A percentile compares a stretch with the other conserved stretches of the same genome.
Conservation (phyloP, 2,329 filamentous ascomycete species). For the Hypoxylon sp. region DNA sequence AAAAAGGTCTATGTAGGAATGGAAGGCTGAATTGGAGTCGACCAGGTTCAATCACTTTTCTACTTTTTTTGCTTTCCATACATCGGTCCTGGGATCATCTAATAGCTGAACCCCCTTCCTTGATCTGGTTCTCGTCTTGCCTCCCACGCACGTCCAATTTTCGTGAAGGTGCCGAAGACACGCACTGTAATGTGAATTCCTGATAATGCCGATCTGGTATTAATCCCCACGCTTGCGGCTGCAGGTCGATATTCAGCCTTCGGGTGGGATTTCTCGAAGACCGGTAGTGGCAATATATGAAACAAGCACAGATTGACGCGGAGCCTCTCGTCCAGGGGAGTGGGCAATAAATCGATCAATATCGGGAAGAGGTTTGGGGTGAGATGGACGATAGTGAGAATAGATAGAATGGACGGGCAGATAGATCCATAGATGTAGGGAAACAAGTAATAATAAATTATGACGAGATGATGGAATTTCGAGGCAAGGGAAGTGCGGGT, state of each 20-base stretch:
- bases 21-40: constrained; percentile 14
- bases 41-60: constrained; percentile 18
- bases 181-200: constrained; percentile 29
- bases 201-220: constrained; percentile 39
- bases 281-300: constrained; percentile 42
- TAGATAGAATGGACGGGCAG: constrained; percentile 28
- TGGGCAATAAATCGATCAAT: constrained; percentile 41
- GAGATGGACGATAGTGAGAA: constrained; percentile 13
- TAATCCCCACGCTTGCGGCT: constrained; percentile 41
- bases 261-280: constrained; percentile 35
- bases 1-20: constrained; percentile 11
- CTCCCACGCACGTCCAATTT: constrained; percentile 28
- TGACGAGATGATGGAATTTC: constrained; percentile 44
- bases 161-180: constrained; percentile 39
- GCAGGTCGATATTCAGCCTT: constrained; percentile 46
- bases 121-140: constrained; percentile 27
- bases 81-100: constrained; percentile 30
- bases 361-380: constrained; percentile 12
- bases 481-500: constrained; percentile 44
- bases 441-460: constrained; percentile 39
- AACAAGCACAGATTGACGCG: constrained; percentile 34
- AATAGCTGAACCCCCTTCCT: constrained; percentile 23
- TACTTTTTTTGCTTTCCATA: constrained; percentile 18
- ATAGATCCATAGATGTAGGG: constrained; percentile 15
- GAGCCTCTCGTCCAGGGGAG: constrained; percentile 26